Evolutionary conservation across 768 basidiomycete species (phyloP).

Genomic region (Tephrocybe sp.): DNA sequence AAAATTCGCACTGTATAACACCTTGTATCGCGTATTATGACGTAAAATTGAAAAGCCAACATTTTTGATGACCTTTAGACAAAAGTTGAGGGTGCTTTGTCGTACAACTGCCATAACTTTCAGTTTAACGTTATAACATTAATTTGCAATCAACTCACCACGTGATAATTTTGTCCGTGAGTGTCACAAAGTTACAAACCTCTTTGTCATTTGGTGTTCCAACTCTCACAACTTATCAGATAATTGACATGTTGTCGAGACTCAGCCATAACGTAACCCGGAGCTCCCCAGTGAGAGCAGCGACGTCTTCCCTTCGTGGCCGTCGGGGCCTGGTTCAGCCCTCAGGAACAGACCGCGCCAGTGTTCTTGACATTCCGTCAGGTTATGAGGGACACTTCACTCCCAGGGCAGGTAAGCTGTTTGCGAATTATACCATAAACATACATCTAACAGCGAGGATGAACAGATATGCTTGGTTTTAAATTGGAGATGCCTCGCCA

Average conservation of each 20-base stretch:
- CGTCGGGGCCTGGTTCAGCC: constrained; percentile 75
- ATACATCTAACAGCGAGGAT: neutral
- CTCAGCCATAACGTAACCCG: constrained; percentile 40
- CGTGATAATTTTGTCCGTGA: too few relatives aligned
- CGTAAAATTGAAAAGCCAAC: neutral
- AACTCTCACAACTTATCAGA: constrained; percentile 10
- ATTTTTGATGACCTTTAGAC: too few relatives aligned
- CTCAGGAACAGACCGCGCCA: constrained; percentile 78
- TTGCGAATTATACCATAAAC: neutral
- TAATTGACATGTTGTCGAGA: constrained; percentile 55
- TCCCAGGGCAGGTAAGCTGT: constrained; percentile 61
- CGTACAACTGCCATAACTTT: too few relatives aligned
- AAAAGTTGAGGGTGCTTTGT: too few relatives aligned
- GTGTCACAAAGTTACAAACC: neutral
- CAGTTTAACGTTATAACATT: too few relatives aligned
- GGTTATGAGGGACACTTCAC: constrained; percentile 68
- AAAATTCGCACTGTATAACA: neutral
- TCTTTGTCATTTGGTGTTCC: constrained; percentile 1
- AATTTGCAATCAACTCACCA: too few relatives aligned
- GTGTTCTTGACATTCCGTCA: constrained; percentile 77
- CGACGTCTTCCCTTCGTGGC: constrained; percentile 25
- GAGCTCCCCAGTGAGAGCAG: constrained; percentile 27
- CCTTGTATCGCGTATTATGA: neutral
- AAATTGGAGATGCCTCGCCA: constrained; percentile 65
- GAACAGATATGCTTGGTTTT: constrained; percentile 84